Base-by-base conservation (phyloP, 306 rosid species). In the Vicia faba region DNA sequence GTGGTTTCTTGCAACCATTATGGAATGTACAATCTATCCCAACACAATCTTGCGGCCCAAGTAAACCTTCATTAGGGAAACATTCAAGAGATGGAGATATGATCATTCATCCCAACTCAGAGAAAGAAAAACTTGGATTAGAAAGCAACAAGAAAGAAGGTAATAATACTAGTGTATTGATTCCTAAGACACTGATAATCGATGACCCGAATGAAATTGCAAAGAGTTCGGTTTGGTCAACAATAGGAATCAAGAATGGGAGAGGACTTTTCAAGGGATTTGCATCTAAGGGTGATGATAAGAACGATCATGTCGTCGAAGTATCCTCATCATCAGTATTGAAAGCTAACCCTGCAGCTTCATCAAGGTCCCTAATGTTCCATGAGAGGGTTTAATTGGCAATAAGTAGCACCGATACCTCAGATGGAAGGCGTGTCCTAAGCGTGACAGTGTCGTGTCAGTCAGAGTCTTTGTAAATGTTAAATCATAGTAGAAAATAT, bases 281-380 rank as follows among this genome's bases (percentile, higher is more conserved):
- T 72, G 82, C 74, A 55, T 64, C 90, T 1, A 87, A 75, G 67
- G 87, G 84, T 18, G 70, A 69, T n/a, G 72, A 73, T 20, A 82
- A 77, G 60, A 75, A 73, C 51, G 72, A 60, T 61, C 81, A 72
- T 16, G 49, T 38, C 16, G 66, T 70, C 23, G 85, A 87, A 72
- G 67, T 73, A n/a, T 50, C 29, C 7, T 87, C 86, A 3, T 87
- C 86, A 3, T 64, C 80, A 1, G 75, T 79, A 67, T 71, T 92
- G 84, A 87, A 85, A 70, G 90, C 90, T 43, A 92, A 92, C 71
- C 97, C 97, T 7, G 88, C 92, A 36, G 97, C 97, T 66, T 73
- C 87, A 41, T 84, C 90, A 38, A 81, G 92, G 76, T 89, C 97
- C 41, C 55, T 78, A 48, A 75, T 60, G 64, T 89, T 92, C 78